Base-by-base conservation (phyloP, 495 filamentous ascomycete species). In the Neurospora sp. region DNA sequence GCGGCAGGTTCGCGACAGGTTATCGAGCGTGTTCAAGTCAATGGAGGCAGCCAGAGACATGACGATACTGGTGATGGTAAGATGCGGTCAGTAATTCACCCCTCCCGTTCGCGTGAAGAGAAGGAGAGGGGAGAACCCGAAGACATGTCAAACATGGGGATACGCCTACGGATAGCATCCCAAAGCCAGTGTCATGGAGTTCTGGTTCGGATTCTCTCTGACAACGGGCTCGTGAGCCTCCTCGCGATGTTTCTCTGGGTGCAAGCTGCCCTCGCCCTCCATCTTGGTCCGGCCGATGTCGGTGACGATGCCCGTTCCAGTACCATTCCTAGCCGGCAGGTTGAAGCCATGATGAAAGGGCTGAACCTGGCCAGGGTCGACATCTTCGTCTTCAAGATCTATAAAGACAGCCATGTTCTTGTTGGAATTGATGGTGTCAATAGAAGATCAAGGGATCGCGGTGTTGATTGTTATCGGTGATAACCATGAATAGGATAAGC, bases 11-110 rank as follows among this genome's bases (percentile, higher is more conserved):
- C 86, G 84, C 72, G 94, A 92, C 20, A 97, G 87, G 70, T 88
- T 88, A 80, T 97, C 89, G 73, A 97, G 88, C 17, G 92, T 90
- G 80, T 94, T 97, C 17, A 96, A 87, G 79, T 97, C 94, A 74
- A 97, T 86, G 75, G 86, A 84, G 38, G 87, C 87, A 38, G 91
- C 90, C 71, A 97, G 87, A 73, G 90, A 87, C 74, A 88, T 89
- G 80, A 92, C 87, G 75, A 97, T 90, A 73, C 94, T 96, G 83
- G 69, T 59, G 40, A 53, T 40, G 4, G 27, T 37, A 65, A 69
- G 70, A 41, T 59, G 10, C 69, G 69, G 76, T 77, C 75, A 80
- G 78, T 77, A 75, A 80, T 72, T 42, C 70, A 73, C 48, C 70
- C 71, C 74, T 45, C 35, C 53, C 53, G 53, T 61, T 61, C 53